A percentile compares a stretch with the other conserved stretches of the same genome.
These are phyloP conservation scores for Tieghemostelium lacteum DNA, from an alignment of 78 protist species.

Conservation along the genomic window DNA sequence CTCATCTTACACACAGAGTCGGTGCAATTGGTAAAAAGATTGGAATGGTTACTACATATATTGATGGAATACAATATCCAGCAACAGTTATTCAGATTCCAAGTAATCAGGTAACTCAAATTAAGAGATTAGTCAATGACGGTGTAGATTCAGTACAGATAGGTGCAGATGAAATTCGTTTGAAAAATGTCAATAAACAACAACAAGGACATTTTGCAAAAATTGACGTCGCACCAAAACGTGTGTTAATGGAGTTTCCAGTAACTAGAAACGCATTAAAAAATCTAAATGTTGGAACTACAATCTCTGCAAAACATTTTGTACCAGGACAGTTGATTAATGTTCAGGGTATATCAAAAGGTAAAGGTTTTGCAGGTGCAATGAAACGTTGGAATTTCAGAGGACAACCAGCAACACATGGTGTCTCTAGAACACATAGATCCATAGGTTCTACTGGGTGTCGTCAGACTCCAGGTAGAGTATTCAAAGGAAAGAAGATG, in stretches of 20 bases:
- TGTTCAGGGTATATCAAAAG: constrained; percentile 67
- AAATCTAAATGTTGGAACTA: constrained; percentile 72
- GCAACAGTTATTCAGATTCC: constrained; percentile 63
- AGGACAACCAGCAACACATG: constrained; percentile 87
- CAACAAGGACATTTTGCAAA: constrained; percentile 62
- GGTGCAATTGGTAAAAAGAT: constrained; percentile 80
- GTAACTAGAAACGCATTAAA: constrained; percentile 77
- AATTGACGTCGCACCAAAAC: constrained; percentile 68
- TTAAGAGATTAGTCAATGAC: constrained; percentile 45
- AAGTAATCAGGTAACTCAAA: constrained; percentile 51
- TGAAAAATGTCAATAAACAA: constrained; percentile 54
- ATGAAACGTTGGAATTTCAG: constrained; percentile 86
- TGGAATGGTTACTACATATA: constrained; percentile 67
- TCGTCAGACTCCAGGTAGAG: constrained; percentile 81
- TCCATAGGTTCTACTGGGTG: constrained; percentile 77
- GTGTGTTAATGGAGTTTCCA: constrained; percentile 73
- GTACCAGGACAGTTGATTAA: constrained; percentile 86
- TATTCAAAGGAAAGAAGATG: constrained; percentile 86
- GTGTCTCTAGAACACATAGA: constrained; percentile 81
- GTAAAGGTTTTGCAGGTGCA: constrained; percentile 88
- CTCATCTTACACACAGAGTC: constrained; percentile 14
- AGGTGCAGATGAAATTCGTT: constrained; percentile 64
- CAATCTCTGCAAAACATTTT: constrained; percentile 73
- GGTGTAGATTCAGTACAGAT: constrained; percentile 60
- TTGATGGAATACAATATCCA: constrained; percentile 38